Base-by-base conservation (phyloP, 2,329 filamentous ascomycete genomes). In the Ascochyta viciae-villosae region DNA sequence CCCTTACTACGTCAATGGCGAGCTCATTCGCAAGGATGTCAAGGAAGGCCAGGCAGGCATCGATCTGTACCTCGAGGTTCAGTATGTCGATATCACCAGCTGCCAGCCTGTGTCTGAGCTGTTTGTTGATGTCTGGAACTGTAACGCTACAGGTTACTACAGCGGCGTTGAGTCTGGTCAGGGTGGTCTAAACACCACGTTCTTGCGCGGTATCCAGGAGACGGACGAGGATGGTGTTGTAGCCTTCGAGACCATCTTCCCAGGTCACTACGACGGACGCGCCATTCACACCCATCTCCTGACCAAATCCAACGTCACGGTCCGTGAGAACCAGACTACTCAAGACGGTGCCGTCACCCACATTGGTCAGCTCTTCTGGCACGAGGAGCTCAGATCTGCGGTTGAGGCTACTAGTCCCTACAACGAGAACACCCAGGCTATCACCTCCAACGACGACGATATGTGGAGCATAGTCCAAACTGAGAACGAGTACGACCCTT, bases 101-200 rank as follows among this genome's bases (percentile, higher is more conserved):
- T 84, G 82, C 71, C 68, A 82, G 64, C 78, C 80, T 9, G 75
- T 84, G 1, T 69, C 77, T 3, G 68, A 79, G 41, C 72, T 79
- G 15, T 81, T 76, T 44, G 65, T 84, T 26, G 82, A 85, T 55
- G 78, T 83, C 61, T 85, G 83, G 82, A 77, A 78, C 59, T 67
- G 65, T 62, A 73, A 70, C 46, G 39, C 62, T 1, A 68, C 67
- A 6, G 63, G 65, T 26, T 50, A 58, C 29, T 68, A 67, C 50
- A 79, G 83, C 50, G 68, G 74, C 13, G 82, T 82, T 27, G 81
- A 83, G 62, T 76, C 77, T 46, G 67, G 84, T 52, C 77, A 64
- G 27, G 60, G 26, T 19, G 61, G 61, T 16, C 48, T 64, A 16
- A 59, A 73, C 46, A 65, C 57, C 13, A 72, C 66, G 16, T 82